Percentiles rank a stretch among this genome's conserved stretches.
Conservation (phyloP, 2,329 filamentous ascomycete species). For the Metarhizium anisopliae region DNA sequence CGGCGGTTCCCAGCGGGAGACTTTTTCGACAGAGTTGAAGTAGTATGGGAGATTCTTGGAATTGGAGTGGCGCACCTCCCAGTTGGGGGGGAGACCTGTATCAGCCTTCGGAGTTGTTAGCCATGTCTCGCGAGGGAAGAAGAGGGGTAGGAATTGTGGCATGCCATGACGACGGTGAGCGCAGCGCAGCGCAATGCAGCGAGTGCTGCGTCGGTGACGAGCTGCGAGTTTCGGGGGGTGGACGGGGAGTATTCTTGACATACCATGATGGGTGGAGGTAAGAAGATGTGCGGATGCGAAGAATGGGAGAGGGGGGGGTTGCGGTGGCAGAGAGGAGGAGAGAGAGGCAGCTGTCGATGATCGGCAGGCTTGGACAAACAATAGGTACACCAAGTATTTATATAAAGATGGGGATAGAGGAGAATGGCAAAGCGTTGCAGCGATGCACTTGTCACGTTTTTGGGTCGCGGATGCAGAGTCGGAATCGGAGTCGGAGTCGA, state of each 20-base stretch:
- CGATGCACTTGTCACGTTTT: background rate
- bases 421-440: background rate
- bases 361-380: background rate
- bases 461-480: background rate
- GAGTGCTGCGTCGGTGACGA: constrained; percentile 5
- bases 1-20: constrained; percentile 93
- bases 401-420: background rate
- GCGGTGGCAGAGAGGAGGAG: background rate
- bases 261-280: constrained; percentile 5
- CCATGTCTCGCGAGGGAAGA: background rate
- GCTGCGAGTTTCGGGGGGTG: constrained; percentile 2
- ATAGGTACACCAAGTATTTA: background rate
- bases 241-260: constrained; percentile 5
- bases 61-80: constrained; percentile 97
- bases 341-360: constrained; percentile 1
- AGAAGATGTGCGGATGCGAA: background rate
- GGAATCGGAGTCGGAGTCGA: background rate
- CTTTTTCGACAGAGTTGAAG: constrained; percentile 80
- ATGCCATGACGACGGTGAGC: constrained; percentile 7
- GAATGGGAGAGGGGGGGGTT: background rate
- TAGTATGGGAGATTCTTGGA: constrained; percentile 99
- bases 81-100: constrained; percentile 72
- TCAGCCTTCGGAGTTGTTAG: constrained; percentile 41
- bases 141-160: background rate
- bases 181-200: constrained; percentile 6